phyloP scores from a whole-genome alignment of 2,329 filamentous ascomycete species.

The Aspergillus pseudoviridinutans region DNA sequence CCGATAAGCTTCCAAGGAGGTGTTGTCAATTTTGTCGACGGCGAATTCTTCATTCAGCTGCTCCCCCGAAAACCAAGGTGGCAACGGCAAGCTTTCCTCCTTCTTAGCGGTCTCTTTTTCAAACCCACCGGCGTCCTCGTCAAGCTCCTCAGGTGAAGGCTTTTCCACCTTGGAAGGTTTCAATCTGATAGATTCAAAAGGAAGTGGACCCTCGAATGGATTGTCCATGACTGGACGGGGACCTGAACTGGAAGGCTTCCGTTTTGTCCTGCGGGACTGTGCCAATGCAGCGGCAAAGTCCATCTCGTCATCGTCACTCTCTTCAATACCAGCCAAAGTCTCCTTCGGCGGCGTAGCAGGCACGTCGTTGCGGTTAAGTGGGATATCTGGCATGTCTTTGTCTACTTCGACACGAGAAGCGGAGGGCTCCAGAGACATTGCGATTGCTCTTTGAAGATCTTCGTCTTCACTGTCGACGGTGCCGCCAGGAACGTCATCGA shows the following conservation, averaged over 20 bases:
- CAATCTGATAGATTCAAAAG: conserved; percentile 78
- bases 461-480: conserved; percentile 55
- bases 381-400: conserved; percentile 33
- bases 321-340: conserved; percentile 29
- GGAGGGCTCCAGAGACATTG: conserved; percentile 65
- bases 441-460: conserved; percentile 77
- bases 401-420: conserved; percentile 37
- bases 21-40: conserved; percentile 20
- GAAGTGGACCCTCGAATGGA: conserved; percentile 74
- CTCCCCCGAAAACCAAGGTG: conserved; percentile 46
- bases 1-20: conserved; percentile 22
- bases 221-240: conserved; percentile 48
- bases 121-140: conserved; percentile 61
- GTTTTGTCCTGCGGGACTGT: conserved; percentile 62
- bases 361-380: conserved; percentile 46
- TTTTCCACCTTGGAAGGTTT: conserved; percentile 48
- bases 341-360: conserved; percentile 22
- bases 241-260: conserved; percentile 32
- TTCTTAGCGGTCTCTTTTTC: conserved; percentile 46
- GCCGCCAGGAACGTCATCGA: conserved; percentile 57
- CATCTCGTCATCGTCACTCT: conserved; percentile 69
- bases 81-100: conserved; percentile 29
- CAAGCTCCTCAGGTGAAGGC: conserved; percentile 49
- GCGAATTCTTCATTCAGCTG: conserved; percentile 31
- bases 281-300: conserved; percentile 74